Conservation (phyloP, 2,329 filamentous ascomycete genomes). For the Trichoderma semiorbis region DNA sequence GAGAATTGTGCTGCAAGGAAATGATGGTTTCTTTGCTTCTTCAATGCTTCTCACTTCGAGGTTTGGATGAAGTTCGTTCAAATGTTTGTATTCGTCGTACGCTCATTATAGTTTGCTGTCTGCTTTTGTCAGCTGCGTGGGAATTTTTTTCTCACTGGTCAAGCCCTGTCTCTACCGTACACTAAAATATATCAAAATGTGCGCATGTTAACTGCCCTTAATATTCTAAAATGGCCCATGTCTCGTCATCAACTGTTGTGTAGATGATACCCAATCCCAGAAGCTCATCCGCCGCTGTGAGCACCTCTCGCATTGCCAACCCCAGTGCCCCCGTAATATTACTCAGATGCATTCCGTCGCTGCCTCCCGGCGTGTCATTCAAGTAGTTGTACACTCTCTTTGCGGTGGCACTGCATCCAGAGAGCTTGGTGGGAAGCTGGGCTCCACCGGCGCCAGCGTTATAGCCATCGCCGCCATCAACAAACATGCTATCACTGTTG, state of each 20-base stretch:
- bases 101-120: neutral
- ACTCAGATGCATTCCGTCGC: conserved; percentile 81
- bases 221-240: conserved; percentile 76
- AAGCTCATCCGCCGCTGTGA: conserved; percentile 78
- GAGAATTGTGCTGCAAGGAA: neutral
- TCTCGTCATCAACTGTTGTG: conserved; percentile 88
- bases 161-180: conserved; percentile 13
- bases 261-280: conserved; percentile 72
- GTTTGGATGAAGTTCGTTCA: neutral
- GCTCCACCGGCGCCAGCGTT: conserved; percentile 35
- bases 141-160: neutral
- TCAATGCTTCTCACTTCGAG: neutral
- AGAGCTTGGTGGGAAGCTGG: conserved; percentile 38
- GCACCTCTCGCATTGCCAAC: conserved; percentile 66
- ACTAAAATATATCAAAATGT: neutral
- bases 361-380: conserved; percentile 63
- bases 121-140: neutral
- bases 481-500: conserved; percentile 53
- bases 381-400: conserved; percentile 71
- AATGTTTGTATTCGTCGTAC: neutral
- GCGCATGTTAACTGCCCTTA: neutral
- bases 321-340: conserved; percentile 65
- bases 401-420: conserved; percentile 53
- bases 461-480: conserved; percentile 46
- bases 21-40: neutral